phyloP scores from a whole-genome alignment of 371 early-diverging fungal species.

The Cladochytrium tenue region DNA sequence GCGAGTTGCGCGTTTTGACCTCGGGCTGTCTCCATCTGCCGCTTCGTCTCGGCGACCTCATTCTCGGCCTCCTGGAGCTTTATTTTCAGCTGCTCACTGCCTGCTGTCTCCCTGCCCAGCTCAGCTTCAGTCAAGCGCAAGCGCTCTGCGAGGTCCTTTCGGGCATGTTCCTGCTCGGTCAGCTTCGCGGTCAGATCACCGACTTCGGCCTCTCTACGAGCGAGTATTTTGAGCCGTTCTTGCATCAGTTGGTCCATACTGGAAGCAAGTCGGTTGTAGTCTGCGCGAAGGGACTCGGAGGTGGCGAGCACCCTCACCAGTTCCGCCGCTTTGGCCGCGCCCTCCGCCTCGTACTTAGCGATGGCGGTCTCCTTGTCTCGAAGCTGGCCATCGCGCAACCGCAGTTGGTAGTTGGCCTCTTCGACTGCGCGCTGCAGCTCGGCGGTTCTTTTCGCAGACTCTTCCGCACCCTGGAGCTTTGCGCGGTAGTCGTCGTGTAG shows the following conservation, averaged over 20 bases:
- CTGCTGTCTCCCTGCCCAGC: too few relatives aligned
- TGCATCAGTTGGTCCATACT: constrained; percentile 24
- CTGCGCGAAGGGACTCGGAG: neutral
- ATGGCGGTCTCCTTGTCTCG: neutral
- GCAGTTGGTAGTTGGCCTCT: neutral
- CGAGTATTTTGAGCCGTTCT: neutral
- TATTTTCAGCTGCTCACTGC: too few relatives aligned
- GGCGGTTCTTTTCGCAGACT: neutral
- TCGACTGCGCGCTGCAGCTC: too few relatives aligned
- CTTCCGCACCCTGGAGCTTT: neutral
- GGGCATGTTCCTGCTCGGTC: neutral
- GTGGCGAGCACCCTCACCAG: neutral
- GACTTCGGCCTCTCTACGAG: neutral
- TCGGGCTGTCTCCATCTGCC: too few relatives aligned
- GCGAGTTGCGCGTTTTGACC: too few relatives aligned
- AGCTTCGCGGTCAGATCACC: neutral
- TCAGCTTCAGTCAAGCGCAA: too few relatives aligned
- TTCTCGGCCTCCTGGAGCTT: too few relatives aligned
- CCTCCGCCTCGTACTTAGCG: neutral
- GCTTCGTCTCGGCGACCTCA: too few relatives aligned
- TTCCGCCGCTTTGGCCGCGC: neutral
- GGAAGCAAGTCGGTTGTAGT: constrained; percentile 10
- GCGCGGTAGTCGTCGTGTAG: constrained; percentile 11
- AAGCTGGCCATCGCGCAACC: too few relatives aligned
- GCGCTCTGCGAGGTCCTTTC: too few relatives aligned